Evolutionary conservation across 768 basidiomycete species (phyloP), one percentile per base, ranked within the genome.

Genomic region (Suillus decipiens): DNA sequence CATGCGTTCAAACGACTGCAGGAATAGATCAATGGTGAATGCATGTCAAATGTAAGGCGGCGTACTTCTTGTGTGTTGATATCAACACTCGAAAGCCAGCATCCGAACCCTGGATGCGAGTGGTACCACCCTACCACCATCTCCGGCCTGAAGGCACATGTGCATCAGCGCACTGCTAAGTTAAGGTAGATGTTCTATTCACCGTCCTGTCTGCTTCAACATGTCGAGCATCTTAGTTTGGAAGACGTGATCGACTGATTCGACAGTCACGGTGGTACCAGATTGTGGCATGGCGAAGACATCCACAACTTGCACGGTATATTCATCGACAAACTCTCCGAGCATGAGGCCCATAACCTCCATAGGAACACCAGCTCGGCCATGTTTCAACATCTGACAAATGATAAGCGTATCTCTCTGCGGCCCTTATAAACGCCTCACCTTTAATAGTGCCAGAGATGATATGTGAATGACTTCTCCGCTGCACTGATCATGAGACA

Each of bases 111-210:
- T 61, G 97, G 97, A 81, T 99, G 97, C 43, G 97, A 99, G 78
- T 99, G 97, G 73, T 99, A 99, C 97, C 97, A 99, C 4, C 97
- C 97, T 1, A 99, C 97, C 6, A 99, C 97, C 88, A 90, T 93
- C 81, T 99, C 97, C 37, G 96, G 93, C 69, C 96, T 89, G 63
- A 17, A 59, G 56, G n/a, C 39, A 33, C 53, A 62, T 39, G 51
- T 68, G 55, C 54, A 59, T 61, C 58, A 55, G 60, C 51, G 39
- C 34, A 33, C 41, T 15, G 36, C 28, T 48, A 54, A 48, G 59
- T 36, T 11, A 57, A 28, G 39, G 56, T 28, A 41, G 8, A 65
- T 63, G 55, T 53, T 65, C 48, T 36, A 76, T 89, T 72, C 69
- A 94, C 95, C 96, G 81, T 66, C 97, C 97, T 0, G 97, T 99